Evolutionary conservation across 495 filamentous ascomycete genomes (phyloP).

Genomic region (Annulohypoxylon moriforme): DNA sequence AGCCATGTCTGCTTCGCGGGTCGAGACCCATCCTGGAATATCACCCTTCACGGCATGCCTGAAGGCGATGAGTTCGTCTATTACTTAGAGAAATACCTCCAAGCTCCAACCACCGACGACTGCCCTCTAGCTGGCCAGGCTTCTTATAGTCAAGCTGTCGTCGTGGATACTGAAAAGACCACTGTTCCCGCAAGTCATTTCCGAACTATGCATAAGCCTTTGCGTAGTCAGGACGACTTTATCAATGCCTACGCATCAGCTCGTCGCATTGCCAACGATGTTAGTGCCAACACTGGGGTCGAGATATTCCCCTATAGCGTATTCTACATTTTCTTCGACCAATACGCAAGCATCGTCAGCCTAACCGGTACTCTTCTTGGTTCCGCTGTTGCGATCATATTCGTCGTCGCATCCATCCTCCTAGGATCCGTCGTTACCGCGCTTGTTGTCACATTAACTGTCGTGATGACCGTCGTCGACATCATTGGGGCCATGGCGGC

Average conservation of each 20-base stretch:
- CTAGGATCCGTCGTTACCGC: conserved; percentile 88
- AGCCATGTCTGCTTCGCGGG: conserved; percentile 78
- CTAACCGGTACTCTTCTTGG: conserved; percentile 83
- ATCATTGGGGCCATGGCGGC: conserved; percentile 95
- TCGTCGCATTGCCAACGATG: conserved; percentile 82
- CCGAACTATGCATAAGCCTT: conserved; percentile 85
- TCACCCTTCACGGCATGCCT: conserved; percentile 89
- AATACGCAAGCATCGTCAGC: conserved; percentile 85
- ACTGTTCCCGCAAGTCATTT: conserved; percentile 88
- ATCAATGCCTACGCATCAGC: conserved; percentile 90
- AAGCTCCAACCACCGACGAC: conserved; percentile 79
- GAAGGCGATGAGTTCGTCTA: conserved; percentile 88
- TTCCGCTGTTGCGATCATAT: conserved; percentile 84
- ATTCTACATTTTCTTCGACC: conserved; percentile 99
- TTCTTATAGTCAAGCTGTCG: conserved; percentile 85
- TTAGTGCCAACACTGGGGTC: conserved; percentile 74
- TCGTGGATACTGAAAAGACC: conserved; percentile 72
- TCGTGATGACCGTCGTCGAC: conserved; percentile 93
- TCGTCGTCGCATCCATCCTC: conserved; percentile 78
- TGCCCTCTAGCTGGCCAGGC: conserved; percentile 91
- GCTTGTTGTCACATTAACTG: conserved; percentile 81
- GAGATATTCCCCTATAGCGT: conserved; percentile 94
- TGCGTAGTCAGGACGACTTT: conserved; percentile 91
- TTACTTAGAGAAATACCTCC: conserved; percentile 85
- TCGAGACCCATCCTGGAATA: conserved; percentile 84